phyloP scores from a whole-genome alignment of 2,329 filamentous ascomycete genomes.

The Xylariales sp. region DNA sequence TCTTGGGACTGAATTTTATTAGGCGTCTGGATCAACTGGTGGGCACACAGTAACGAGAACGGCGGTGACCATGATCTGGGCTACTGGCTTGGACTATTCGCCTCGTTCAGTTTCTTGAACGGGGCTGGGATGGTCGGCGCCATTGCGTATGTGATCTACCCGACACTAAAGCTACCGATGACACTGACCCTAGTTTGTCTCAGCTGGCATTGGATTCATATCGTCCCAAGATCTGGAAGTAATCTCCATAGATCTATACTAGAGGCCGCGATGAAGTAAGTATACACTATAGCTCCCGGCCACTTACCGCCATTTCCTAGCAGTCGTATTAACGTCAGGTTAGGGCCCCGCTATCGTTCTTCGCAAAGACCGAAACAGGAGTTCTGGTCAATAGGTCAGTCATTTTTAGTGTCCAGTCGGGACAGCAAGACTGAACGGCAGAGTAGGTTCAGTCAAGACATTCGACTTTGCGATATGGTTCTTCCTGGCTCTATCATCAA shows the following conservation, averaged over 20 bases:
- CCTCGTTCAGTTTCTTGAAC: constrained; percentile 4
- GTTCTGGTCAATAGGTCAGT: constrained; percentile 13
- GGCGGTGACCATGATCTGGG: constrained; percentile 1
- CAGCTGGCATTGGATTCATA: constrained; percentile 1
- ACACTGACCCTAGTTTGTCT: neutral
- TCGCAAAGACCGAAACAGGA: constrained; percentile 15
- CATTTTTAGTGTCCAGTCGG: no score
- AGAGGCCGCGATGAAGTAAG: constrained; percentile 5
- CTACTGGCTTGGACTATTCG: constrained; percentile 10
- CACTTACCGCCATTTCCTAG: neutral
- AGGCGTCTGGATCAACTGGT: constrained; percentile 23
- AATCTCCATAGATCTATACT: constrained; percentile 7
- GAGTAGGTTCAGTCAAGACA: constrained; percentile 11
- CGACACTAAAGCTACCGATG: neutral
- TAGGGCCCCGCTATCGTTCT: constrained; percentile 16
- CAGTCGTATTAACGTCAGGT: neutral
- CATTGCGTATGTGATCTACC: constrained; percentile 4
- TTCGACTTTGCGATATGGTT: constrained; percentile 10
- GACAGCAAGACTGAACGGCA: no score
- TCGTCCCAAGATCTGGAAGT: neutral
- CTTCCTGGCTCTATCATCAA: constrained; percentile 8
- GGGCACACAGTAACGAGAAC: constrained; percentile 12
- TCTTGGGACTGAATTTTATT: neutral
- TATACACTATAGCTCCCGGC: neutral
- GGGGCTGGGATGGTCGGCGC: neutral